phyloP scores from a whole-genome alignment of 2,329 filamentous ascomycete genomes.

The Botrytis medusae region DNA sequence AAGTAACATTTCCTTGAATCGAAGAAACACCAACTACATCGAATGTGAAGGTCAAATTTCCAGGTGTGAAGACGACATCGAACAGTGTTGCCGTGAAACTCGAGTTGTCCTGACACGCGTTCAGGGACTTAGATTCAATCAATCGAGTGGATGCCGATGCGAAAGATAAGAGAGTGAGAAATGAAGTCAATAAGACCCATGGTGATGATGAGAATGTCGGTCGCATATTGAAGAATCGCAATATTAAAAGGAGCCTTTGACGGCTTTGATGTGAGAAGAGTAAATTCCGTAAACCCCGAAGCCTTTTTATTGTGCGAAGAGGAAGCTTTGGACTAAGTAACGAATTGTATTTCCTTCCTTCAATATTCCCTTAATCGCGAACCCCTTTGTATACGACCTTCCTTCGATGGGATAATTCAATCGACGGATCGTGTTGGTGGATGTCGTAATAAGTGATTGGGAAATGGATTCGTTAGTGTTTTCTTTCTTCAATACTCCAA shows the following conservation, averaged over 20 bases:
- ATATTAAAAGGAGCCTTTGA: slow-evolving; percentile 31
- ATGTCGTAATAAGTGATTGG: slow-evolving; percentile 2
- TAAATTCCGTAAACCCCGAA: slow-evolving; percentile 12
- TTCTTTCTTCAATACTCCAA: slow-evolving; percentile 10
- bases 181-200: slow-evolving; percentile 33
- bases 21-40: slow-evolving; percentile 80
- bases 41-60: slow-evolving; percentile 70
- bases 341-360: background rate
- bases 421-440: slow-evolving; percentile 1
- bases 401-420: background rate
- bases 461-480: slow-evolving; percentile 5
- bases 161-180: slow-evolving; percentile 35
- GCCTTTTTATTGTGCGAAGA: background rate
- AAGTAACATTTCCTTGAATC: slow-evolving; percentile 77
- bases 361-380: background rate
- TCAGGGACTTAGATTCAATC: slow-evolving; percentile 78
- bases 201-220: slow-evolving; percentile 35
- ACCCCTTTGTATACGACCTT: slow-evolving; percentile 1
- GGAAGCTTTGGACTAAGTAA: slow-evolving; percentile 5
- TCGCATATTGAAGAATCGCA: slow-evolving; percentile 32
- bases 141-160: slow-evolving; percentile 34
- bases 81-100: slow-evolving; percentile 86
- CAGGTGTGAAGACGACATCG: slow-evolving; percentile 76
- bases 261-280: slow-evolving; percentile 17
- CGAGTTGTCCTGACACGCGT: slow-evolving; percentile 79